A percentile compares a stretch with the other conserved stretches of the same genome.
phyloP scores from a whole-genome alignment of 306 rosid species.

The Lithocarpus polystachyus region DNA sequence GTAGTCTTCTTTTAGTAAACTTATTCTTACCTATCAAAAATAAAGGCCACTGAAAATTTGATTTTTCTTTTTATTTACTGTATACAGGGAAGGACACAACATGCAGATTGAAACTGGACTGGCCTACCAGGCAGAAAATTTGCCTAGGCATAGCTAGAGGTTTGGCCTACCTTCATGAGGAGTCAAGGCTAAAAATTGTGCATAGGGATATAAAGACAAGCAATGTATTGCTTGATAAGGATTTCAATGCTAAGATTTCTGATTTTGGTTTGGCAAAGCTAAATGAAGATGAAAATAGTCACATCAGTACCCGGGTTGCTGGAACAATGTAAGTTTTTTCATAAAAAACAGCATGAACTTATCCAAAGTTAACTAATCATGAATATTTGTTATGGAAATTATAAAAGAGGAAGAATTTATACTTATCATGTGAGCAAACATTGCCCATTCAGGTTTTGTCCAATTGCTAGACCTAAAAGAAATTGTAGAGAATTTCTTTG shows the following conservation, averaged over 20 bases:
- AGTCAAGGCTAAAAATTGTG: constrained; percentile 76
- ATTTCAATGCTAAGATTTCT: constrained; percentile 79
- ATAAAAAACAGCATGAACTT: neutral
- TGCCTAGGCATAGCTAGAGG: constrained; percentile 91
- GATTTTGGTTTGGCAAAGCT: constrained; percentile 99
- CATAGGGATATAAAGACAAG: constrained; percentile 95
- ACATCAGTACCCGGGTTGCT: constrained; percentile 84
- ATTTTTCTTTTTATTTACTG: constrained; percentile 10
- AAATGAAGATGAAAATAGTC: constrained; percentile 80
- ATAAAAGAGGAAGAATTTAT: neutral
- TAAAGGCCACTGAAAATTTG: neutral
- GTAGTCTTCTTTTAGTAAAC: too few relatives aligned
- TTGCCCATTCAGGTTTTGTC: neutral
- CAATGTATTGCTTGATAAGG: constrained; percentile 88
- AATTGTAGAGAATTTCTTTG: neutral
- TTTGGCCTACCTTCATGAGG: constrained; percentile 86
- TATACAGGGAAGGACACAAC: constrained; percentile 54
- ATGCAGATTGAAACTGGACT: constrained; percentile 51
- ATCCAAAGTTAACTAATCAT: neutral
- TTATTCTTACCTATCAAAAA: too few relatives aligned
- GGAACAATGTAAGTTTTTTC: constrained; percentile 85
- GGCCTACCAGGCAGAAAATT: constrained; percentile 85
- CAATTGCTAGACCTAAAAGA: too few relatives aligned
- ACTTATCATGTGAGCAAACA: neutral
- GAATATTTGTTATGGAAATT: neutral